Evolutionary conservation across 148 eudicot genomes (phyloP).

Genomic region (Rhododendron griersonianum): DNA sequence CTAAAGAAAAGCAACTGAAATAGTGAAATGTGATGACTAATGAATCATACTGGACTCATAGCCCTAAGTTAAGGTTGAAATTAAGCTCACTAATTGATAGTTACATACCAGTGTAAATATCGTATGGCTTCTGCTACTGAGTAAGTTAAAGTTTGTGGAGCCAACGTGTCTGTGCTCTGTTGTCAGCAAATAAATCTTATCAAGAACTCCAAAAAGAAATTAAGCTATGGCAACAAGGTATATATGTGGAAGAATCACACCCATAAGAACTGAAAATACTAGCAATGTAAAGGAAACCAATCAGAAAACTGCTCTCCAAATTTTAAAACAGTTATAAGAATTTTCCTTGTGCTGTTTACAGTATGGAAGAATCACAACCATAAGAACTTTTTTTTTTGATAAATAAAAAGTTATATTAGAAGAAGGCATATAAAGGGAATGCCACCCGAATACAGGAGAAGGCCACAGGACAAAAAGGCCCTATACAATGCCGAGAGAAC

Average conservation of each 20-base stretch:
- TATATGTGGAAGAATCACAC: not conserved
- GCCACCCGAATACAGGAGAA: too few species aligned
- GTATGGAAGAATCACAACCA: not conserved
- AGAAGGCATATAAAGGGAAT: too few species aligned
- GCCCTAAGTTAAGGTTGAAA: not conserved
- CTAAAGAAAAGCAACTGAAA: not conserved
- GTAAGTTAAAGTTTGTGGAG: slow-evolving; percentile 94
- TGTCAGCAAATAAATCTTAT: slow-evolving; percentile 13
- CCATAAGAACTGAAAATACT: not conserved
- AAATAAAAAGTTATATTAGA: too few species aligned
- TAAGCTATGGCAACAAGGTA: not conserved
- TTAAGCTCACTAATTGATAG: not conserved
- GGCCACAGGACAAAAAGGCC: too few species aligned
- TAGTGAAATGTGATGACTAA: not conserved
- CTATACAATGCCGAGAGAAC: too few species aligned
- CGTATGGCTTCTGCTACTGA: slow-evolving; percentile 99
- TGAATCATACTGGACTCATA: not conserved
- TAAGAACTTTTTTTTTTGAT: too few species aligned
- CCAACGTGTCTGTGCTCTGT: slow-evolving; percentile 99
- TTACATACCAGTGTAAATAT: slow-evolving; percentile 89
- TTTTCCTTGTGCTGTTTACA: not conserved
- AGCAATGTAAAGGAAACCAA: not conserved
- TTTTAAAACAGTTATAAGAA: not conserved
- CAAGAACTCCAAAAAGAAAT: not conserved
- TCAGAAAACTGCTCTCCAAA: slow-evolving; percentile 1